Evolutionary conservation across 306 rosid genomes (phyloP).

Genomic region (Prinsepia uniflora): DNA sequence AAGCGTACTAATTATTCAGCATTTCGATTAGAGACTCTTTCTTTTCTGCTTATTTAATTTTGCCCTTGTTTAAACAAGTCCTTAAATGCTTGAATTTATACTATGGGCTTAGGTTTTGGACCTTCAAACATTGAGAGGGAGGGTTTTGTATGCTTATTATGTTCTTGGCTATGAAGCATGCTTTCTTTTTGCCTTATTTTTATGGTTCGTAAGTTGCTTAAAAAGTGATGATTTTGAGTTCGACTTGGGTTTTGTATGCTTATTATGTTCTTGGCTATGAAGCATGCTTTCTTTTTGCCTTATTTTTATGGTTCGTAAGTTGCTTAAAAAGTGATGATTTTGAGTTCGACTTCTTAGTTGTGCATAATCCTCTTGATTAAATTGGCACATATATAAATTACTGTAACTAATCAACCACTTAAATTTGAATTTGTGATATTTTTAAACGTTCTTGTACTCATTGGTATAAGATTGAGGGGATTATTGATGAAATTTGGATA

Average conservation of each 20-base stretch:
- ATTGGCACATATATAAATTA: too few species aligned
- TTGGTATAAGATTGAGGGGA: too few species aligned
- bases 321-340: too few species aligned
- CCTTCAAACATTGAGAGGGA: neutral
- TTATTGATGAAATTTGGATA: too few species aligned
- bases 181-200: neutral
- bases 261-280: neutral
- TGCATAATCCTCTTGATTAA: too few species aligned
- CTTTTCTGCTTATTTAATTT: neutral
- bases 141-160: neutral
- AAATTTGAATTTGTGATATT: too few species aligned
- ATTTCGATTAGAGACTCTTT: constrained; percentile 3
- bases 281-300: neutral
- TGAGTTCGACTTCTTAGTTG: too few species aligned
- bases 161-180: neutral
- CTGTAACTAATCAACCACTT: too few species aligned
- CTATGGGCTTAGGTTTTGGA: constrained; percentile 1
- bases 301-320: neutral
- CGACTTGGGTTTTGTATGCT: neutral
- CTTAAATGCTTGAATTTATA: neutral
- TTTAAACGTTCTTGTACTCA: too few species aligned
- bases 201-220: neutral
- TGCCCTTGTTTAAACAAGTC: neutral
- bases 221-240: too few species aligned
- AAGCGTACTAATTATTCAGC: neutral